These are phyloP conservation scores for Cryptosporidium muris DNA, from an alignment of 169 alveolate genomes.

Conservation along the genomic window DNA sequence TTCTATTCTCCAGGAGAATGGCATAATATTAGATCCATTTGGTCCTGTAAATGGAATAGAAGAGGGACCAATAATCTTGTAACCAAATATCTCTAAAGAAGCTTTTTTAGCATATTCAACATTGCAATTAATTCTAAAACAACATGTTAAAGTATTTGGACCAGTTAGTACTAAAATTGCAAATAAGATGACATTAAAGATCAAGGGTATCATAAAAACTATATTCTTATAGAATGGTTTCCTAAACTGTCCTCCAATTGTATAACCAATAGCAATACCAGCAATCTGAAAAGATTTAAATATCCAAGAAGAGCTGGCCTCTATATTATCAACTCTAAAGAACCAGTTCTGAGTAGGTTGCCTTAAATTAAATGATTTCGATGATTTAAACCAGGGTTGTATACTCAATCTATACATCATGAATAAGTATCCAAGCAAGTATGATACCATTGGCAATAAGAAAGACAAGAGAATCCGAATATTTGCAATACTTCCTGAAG, in stretches of 20 bases:
- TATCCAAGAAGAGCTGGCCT: conserved; percentile 34
- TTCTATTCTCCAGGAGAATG: conserved; percentile 63
- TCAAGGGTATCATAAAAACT: conserved; percentile 8
- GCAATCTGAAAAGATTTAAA: conserved; percentile 38
- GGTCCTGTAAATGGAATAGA: conserved; percentile 88
- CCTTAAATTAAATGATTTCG: background rate
- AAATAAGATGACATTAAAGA: conserved; percentile 7
- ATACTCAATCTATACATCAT: conserved; percentile 35
- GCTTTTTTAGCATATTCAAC: conserved; percentile 81
- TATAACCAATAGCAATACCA: conserved; percentile 41
- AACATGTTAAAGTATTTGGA: conserved; percentile 84
- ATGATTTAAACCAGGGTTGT: conserved; percentile 47
- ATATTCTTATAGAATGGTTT: conserved; percentile 45
- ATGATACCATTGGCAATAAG: conserved; percentile 6
- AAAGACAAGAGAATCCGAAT: conserved; percentile 16
- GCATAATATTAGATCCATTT: conserved; percentile 80
- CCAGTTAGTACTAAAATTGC: conserved; percentile 78
- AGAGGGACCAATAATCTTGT: conserved; percentile 81
- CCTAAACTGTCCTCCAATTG: conserved; percentile 70
- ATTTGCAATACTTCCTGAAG: conserved; percentile 60
- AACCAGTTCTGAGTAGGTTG: conserved; percentile 68
- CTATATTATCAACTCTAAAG: conserved; percentile 57
- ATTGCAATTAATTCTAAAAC: conserved; percentile 88
- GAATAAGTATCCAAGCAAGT: conserved; percentile 19
- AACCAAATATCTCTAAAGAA: conserved; percentile 79